phyloP scores from a whole-genome alignment of 495 filamentous ascomycete genomes.

The Penicillium macrosclerotiorum region DNA sequence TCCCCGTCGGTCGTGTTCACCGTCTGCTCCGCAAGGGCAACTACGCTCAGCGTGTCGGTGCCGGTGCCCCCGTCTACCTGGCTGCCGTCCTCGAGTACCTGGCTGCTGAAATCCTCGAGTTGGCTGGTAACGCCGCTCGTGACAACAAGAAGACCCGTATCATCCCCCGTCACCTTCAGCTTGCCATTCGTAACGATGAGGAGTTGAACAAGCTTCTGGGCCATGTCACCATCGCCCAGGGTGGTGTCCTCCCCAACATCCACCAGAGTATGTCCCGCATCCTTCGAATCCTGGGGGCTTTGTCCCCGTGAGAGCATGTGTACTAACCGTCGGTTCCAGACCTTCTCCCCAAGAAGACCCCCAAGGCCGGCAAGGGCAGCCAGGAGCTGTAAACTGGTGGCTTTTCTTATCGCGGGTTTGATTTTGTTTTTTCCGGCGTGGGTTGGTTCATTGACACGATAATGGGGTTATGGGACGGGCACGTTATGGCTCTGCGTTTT shows the following conservation, averaged over 20 bases:
- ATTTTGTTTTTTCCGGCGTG: slow-evolving; percentile 55
- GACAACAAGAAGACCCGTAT: slow-evolving; percentile 99
- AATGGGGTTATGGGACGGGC: slow-evolving; percentile 83
- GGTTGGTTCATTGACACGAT: slow-evolving; percentile 74
- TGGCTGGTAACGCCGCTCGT: slow-evolving; percentile 97
- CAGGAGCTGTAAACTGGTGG: slow-evolving; percentile 79
- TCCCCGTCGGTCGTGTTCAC: slow-evolving; percentile 99
- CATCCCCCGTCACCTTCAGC: slow-evolving; percentile 98
- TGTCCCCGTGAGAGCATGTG: not conserved
- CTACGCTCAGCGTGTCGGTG: slow-evolving; percentile 99
- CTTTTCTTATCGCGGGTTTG: slow-evolving; percentile 49
- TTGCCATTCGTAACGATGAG: slow-evolving; percentile 99
- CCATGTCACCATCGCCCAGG: slow-evolving; percentile 98
- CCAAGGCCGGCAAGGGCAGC: slow-evolving; percentile 88
- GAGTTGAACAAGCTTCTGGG: slow-evolving; percentile 99
- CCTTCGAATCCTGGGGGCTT: not conserved
- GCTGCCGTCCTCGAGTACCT: slow-evolving; percentile 98
- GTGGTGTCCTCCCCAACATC: slow-evolving; percentile 98
- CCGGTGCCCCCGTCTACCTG: slow-evolving; percentile 96
- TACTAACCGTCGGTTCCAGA: slow-evolving; percentile 62
- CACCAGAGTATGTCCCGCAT: slow-evolving; percentile 78
- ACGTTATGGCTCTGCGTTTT: slow-evolving; percentile 75
- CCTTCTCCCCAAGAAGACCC: slow-evolving; percentile 96
- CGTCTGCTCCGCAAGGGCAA: slow-evolving; percentile 99
- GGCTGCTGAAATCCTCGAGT: slow-evolving; percentile 96